These are phyloP conservation scores for Haplosporangium sp. DNA, from an alignment of 371 early-diverging fungal species.

Conservation along the genomic window DNA sequence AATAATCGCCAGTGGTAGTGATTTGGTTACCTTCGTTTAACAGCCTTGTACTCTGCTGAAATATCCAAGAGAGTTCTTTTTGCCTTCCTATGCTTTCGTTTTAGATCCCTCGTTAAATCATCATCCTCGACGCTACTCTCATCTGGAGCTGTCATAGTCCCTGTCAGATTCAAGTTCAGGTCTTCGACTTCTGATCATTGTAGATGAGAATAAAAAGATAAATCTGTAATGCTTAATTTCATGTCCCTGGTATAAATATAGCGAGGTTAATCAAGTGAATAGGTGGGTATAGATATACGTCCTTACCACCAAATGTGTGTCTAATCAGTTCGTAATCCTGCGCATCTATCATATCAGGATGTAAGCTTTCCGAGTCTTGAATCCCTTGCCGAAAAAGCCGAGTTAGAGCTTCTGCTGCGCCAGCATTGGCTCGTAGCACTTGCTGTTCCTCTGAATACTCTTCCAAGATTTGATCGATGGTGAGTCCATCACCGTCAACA, in stretches of 20 bases:
- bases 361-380: slow-evolving; percentile 33
- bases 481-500: slow-evolving; percentile 20
- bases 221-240: neutral
- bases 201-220: neutral
- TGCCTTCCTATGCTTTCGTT: slow-evolving; percentile 31
- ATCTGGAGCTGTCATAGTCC: slow-evolving; percentile 27
- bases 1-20: neutral
- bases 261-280: neutral
- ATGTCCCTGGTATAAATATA: neutral
- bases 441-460: slow-evolving; percentile 35
- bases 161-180: slow-evolving; percentile 29
- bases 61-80: slow-evolving; percentile 17
- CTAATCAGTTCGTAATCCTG: slow-evolving; percentile 46
- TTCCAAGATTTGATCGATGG: slow-evolving; percentile 22
- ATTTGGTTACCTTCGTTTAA: slow-evolving; percentile 24
- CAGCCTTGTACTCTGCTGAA: slow-evolving; percentile 30
- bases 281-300: neutral
- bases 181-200: slow-evolving; percentile 41
- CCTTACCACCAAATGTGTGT: slow-evolving; percentile 47
- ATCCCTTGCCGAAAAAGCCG: slow-evolving; percentile 36
- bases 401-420: slow-evolving; percentile 35
- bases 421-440: slow-evolving; percentile 21
- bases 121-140: slow-evolving; percentile 48
- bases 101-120: slow-evolving; percentile 31
- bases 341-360: slow-evolving; percentile 38